Conservation (phyloP, 352 stramenopile genomes). For the Globisporangium alternatum region DNA sequence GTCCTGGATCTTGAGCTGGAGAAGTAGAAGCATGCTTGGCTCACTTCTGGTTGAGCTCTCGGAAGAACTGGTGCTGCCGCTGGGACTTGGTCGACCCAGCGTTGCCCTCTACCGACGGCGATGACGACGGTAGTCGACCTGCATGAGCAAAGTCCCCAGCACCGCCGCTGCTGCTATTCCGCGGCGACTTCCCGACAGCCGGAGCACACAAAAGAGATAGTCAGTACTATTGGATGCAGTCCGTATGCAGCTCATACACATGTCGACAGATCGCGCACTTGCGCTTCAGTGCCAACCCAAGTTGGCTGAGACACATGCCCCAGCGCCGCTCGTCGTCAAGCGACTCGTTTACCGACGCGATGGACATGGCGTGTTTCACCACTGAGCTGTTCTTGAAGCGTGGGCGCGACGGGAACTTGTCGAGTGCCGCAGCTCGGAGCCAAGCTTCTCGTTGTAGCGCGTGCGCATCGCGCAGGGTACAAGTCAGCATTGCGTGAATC, state of each 20-base stretch:
- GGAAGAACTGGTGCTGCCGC: slow-evolving; percentile 33
- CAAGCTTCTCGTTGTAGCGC: slow-evolving; percentile 28
- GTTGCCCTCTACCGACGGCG: neutral
- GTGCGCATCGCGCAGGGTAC: slow-evolving; percentile 23
- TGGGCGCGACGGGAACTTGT: slow-evolving; percentile 46
- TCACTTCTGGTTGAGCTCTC: slow-evolving; percentile 24
- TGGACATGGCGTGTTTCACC: slow-evolving; percentile 34
- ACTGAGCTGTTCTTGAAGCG: slow-evolving; percentile 48
- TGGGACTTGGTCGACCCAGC: slow-evolving; percentile 7
- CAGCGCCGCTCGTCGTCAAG: slow-evolving; percentile 37
- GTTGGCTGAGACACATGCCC: slow-evolving; percentile 42
- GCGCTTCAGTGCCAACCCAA: slow-evolving; percentile 25
- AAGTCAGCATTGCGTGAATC: too few species aligned
- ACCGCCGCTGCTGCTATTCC: neutral
- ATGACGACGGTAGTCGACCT: neutral
- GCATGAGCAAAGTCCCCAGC: neutral
- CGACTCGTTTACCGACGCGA: slow-evolving; percentile 30
- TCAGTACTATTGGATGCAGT: neutral
- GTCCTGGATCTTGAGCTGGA: slow-evolving; percentile 4
- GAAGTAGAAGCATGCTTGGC: neutral
- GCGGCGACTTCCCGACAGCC: slow-evolving; percentile 1
- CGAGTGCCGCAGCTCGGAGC: slow-evolving; percentile 56
- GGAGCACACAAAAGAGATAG: neutral
- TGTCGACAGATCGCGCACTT: slow-evolving; percentile 43
- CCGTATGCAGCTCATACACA: neutral